Evolutionary conservation across 2,329 filamentous ascomycete species (phyloP).

Genomic region (Scytalidium sp.): DNA sequence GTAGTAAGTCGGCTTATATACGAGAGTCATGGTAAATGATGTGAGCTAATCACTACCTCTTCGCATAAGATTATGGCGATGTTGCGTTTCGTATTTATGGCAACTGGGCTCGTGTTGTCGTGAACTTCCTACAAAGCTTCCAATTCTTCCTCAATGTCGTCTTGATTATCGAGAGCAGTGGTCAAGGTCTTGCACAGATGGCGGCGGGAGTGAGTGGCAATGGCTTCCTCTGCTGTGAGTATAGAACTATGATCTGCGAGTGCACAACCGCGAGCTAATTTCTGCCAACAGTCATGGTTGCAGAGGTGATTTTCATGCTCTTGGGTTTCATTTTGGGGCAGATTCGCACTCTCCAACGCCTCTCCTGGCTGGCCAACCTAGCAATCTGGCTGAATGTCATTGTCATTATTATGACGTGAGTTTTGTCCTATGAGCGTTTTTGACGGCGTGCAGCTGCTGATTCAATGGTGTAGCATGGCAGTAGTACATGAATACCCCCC

Average conservation of each 20-base stretch:
- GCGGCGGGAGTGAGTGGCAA: slow-evolving; percentile 45
- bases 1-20: not conserved
- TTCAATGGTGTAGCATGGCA: slow-evolving; percentile 1
- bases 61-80: slow-evolving; percentile 5
- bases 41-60: no score
- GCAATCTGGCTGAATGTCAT: slow-evolving; percentile 53
- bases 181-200: slow-evolving; percentile 49
- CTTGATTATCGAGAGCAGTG: slow-evolving; percentile 48
- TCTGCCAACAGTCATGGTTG: slow-evolving; percentile 47
- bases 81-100: slow-evolving; percentile 44
- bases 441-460: not conserved
- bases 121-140: slow-evolving; percentile 44
- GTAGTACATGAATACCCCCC: not conserved
- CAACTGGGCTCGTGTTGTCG: slow-evolving; percentile 36
- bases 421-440: not conserved
- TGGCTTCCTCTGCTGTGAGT: slow-evolving; percentile 41
- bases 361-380: slow-evolving; percentile 51
- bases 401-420: slow-evolving; percentile 46
- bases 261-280: slow-evolving; percentile 32
- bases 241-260: slow-evolving; percentile 50
- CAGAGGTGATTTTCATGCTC: slow-evolving; percentile 45
- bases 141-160: slow-evolving; percentile 48
- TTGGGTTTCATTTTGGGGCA: slow-evolving; percentile 50
- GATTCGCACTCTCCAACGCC: slow-evolving; percentile 49
- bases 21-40: no score